Evolutionary conservation across 257 asterid species (phyloP).

Genomic region (Nemophila menziesii): DNA sequence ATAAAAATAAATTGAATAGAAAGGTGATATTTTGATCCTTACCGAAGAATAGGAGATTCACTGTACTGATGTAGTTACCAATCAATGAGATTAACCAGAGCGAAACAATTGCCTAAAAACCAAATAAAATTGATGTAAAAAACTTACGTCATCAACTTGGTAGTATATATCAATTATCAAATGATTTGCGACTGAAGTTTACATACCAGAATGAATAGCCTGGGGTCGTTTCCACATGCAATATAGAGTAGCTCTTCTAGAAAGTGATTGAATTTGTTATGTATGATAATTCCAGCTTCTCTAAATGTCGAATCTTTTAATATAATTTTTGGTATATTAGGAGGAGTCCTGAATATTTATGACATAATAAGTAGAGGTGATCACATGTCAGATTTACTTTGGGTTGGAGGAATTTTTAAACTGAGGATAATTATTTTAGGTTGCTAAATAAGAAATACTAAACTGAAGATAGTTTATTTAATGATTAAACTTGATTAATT

Average conservation of each 20-base stretch:
- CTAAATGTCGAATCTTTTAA: conserved; percentile 23
- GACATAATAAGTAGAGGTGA: too few relatives aligned
- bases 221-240: conserved; percentile 42
- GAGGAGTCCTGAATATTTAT: conserved; percentile 37
- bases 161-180: neutral
- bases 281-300: conserved; percentile 20
- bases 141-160: neutral
- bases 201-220: conserved; percentile 34
- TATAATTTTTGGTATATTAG: conserved; percentile 23
- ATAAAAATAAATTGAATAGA: neutral
- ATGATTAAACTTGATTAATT: too few relatives aligned
- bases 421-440: too few relatives aligned
- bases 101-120: conserved; percentile 27
- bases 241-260: conserved; percentile 19
- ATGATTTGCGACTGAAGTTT: neutral
- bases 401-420: too few relatives aligned
- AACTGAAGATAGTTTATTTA: too few relatives aligned
- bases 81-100: conserved; percentile 34
- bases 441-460: too few relatives aligned
- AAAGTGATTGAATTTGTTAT: conserved; percentile 21
- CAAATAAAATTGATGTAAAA: neutral
- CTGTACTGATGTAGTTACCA: conserved; percentile 37
- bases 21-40: conserved; percentile 3
- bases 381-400: too few relatives aligned
- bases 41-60: conserved; percentile 56